Evolutionary conservation across 176 grass and related monocot genomes (phyloP).

Genomic region (Tillandsia leiboldiana): DNA sequence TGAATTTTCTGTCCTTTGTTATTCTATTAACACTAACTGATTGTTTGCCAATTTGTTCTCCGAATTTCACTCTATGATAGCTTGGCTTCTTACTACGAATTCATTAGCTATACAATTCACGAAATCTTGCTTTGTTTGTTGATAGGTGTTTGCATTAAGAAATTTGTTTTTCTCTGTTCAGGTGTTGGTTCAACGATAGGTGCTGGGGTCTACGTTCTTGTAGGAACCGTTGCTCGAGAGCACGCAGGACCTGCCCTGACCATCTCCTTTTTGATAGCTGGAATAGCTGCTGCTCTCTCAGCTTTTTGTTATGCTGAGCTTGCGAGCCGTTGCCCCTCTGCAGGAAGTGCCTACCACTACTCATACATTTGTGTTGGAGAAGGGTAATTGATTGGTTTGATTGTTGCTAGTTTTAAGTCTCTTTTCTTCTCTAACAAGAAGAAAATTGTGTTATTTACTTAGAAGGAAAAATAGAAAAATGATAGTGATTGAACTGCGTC

Average conservation of each 20-base stretch:
- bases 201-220: constrained; percentile 76
- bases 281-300: constrained; percentile 72
- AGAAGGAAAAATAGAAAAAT: background rate
- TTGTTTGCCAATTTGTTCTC: background rate
- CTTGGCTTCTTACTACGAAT: background rate
- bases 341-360: constrained; percentile 79
- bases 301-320: constrained; percentile 86
- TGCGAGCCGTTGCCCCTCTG: constrained; percentile 74
- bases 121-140: background rate
- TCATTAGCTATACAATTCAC: no score
- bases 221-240: constrained; percentile 69
- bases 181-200: constrained; percentile 83
- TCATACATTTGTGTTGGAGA: constrained; percentile 76
- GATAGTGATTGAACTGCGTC: constrained; percentile 9
- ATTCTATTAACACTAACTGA: background rate
- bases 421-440: background rate
- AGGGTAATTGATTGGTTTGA: constrained; percentile 41
- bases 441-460: background rate
- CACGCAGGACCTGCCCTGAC: constrained; percentile 64
- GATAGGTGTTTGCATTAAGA: background rate
- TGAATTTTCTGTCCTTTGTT: background rate
- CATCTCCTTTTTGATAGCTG: constrained; percentile 77
- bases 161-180: constrained; percentile 20
- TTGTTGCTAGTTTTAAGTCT: background rate
- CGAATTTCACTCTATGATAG: background rate